Percentiles rank a stretch among this genome's conserved stretches.
These are phyloP conservation scores for Juncus inflexus DNA, from an alignment of 176 grass and related monocot species.

Conservation along the genomic window DNA sequence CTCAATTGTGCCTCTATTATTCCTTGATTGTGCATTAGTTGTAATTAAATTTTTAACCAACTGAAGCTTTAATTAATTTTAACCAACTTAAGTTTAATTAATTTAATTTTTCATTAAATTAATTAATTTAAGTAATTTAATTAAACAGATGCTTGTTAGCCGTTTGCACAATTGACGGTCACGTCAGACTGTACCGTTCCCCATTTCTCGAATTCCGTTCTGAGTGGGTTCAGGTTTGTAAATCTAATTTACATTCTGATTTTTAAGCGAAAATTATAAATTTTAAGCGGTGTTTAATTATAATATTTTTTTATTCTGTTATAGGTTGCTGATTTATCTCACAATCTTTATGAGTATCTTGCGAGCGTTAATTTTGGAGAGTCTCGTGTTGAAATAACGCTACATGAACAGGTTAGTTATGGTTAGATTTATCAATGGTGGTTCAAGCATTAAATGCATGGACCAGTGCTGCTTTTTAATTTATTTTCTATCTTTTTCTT, in stretches of 20 bases:
- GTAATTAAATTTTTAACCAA: too few relatives aligned
- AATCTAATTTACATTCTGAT: constrained; percentile 15
- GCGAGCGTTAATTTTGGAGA: constrained; percentile 57
- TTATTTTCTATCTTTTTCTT: too few relatives aligned
- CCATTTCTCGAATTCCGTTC: constrained; percentile 62
- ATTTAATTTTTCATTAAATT: too few relatives aligned
- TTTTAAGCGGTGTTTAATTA: constrained; percentile 1
- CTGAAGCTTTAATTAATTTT: too few relatives aligned
- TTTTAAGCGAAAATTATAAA: constrained; percentile 6
- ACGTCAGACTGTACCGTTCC: constrained; percentile 65
- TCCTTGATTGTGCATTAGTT: not conserved
- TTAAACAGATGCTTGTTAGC: constrained; percentile 63
- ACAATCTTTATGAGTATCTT: constrained; percentile 57
- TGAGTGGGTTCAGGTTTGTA: constrained; percentile 75
- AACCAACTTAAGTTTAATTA: too few relatives aligned
- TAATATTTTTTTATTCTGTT: constrained; percentile 22
- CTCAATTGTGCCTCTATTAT: not conserved
- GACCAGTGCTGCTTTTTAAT: too few relatives aligned
- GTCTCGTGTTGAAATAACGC: constrained; percentile 5
- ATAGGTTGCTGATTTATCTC: constrained; percentile 73
- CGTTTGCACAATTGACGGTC: constrained; percentile 64
- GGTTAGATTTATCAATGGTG: too few relatives aligned
- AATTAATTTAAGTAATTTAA: too few relatives aligned
- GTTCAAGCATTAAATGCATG: too few relatives aligned
- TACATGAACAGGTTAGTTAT: too few relatives aligned